phyloP scores from a whole-genome alignment of 306 rosid species.

The Gynostemma pentaphyllum region DNA sequence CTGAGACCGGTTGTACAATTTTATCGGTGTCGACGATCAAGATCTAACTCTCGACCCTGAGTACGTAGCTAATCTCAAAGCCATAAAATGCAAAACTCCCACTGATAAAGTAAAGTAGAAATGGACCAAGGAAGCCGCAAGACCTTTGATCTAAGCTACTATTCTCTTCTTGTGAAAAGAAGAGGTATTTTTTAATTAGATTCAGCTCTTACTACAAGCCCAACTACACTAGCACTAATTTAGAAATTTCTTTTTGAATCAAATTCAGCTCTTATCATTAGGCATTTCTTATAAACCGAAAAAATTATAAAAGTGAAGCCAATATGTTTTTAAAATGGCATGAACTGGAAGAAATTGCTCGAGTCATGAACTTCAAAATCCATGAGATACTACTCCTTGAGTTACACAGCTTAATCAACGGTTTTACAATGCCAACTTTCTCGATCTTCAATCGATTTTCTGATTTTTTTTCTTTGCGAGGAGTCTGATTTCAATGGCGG shows the following conservation, averaged over 20 bases:
- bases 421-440: too few species aligned
- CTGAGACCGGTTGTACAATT: conserved; percentile 48
- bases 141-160: conserved; percentile 76
- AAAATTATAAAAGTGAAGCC: too few species aligned
- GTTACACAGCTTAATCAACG: too few species aligned
- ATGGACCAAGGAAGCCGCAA: conserved; percentile 93
- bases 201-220: conserved; percentile 47
- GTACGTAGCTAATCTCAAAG: conserved; percentile 65
- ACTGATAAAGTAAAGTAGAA: conserved; percentile 54
- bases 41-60: conserved; percentile 75
- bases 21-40: conserved; percentile 63
- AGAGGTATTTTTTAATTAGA: conserved; percentile 74
- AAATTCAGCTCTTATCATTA: too few species aligned
- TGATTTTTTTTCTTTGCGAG: too few species aligned
- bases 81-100: conserved; percentile 49
- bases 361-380: too few species aligned
- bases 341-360: too few species aligned
- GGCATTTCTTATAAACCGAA: too few species aligned
- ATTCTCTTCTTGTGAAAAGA: conserved; percentile 40
- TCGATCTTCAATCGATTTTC: too few species aligned
- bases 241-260: conserved; percentile 30
- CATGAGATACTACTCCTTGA: too few species aligned
- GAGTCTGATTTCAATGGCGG: too few species aligned
- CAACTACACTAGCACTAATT: conserved; percentile 30
- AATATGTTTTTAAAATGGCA: too few species aligned